A percentile compares a stretch with the other conserved stretches of the same genome.
Evolutionary conservation across 2,329 filamentous ascomycete genomes (phyloP).

Genomic region (Diaporthe vexans): DNA sequence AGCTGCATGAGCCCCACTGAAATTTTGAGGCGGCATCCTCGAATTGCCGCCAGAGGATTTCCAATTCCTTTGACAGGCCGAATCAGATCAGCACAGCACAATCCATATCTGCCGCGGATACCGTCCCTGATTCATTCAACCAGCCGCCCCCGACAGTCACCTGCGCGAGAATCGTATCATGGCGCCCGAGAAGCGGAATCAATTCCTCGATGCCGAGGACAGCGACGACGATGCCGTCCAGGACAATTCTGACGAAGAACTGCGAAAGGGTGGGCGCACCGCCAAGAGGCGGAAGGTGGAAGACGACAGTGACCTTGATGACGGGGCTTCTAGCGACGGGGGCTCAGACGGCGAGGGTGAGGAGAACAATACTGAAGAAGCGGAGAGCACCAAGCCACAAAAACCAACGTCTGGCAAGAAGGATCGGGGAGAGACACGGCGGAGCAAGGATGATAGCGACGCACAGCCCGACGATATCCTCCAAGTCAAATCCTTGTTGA

Average conservation of each 20-base stretch:
- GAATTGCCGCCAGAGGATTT: constrained; percentile 16
- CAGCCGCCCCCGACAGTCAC: constrained; percentile 13
- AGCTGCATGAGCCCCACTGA: constrained; percentile 30
- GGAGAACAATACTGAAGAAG: constrained; percentile 37
- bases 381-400: constrained; percentile 32
- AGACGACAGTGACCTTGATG: constrained; percentile 56
- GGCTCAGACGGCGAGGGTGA: constrained; percentile 47
- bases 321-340: constrained; percentile 56
- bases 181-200: constrained; percentile 78
- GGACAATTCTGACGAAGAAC: constrained; percentile 75
- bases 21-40: constrained; percentile 32
- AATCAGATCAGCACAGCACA: constrained; percentile 4
- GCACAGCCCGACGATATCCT: constrained; percentile 18
- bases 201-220: constrained; percentile 74
- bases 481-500: constrained; percentile 64
- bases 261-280: constrained; percentile 74
- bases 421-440: constrained; percentile 29
- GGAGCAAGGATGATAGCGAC: constrained; percentile 50
- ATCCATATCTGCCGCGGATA: constrained; percentile 8
- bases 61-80: constrained; percentile 32
- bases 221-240: constrained; percentile 71
- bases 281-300: constrained; percentile 75
- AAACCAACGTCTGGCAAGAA: constrained; percentile 37
- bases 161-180: constrained; percentile 58
- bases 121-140: constrained; percentile 14